These are phyloP conservation scores for Tricholoma terreum DNA, from an alignment of 768 basidiomycete species.

Conservation along the genomic window DNA sequence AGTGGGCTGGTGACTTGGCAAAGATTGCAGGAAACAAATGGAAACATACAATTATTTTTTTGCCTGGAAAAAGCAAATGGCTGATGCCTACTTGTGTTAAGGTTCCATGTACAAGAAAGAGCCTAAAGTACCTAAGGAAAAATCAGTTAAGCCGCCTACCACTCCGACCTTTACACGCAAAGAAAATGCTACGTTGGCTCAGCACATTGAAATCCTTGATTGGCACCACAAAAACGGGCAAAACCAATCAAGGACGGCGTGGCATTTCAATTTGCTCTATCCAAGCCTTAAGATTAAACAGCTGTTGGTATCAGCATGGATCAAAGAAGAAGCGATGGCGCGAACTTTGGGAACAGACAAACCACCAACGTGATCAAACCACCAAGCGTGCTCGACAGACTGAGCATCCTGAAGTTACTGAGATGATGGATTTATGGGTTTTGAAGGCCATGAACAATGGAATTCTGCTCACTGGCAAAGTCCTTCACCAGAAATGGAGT, in stretches of 20 bases:
- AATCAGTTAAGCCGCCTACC: background rate
- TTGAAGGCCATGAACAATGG: conserved; percentile 24
- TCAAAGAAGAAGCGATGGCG: conserved; percentile 26
- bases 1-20: conserved; percentile 7
- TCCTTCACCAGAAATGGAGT: conserved; percentile 32
- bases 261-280: conserved; percentile 21
- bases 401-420: conserved; percentile 8
- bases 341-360: conserved; percentile 11
- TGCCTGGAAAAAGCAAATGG: background rate
- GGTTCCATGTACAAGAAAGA: background rate
- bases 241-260: conserved; percentile 22
- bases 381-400: conserved; percentile 26
- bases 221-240: conserved; percentile 23
- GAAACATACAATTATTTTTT: background rate
- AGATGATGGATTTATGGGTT: conserved; percentile 12
- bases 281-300: conserved; percentile 26
- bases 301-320: conserved; percentile 21
- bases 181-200: conserved; percentile 4
- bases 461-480: conserved; percentile 32
- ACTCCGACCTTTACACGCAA: conserved; percentile 1
- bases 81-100: background rate
- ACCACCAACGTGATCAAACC: background rate
- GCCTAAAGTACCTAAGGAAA: background rate
- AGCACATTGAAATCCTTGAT: conserved; percentile 8
- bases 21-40: conserved; percentile 1